These are phyloP conservation scores for Neocucurbitaria cava DNA, from an alignment of 2,329 filamentous ascomycete genomes.

Conservation along the genomic window DNA sequence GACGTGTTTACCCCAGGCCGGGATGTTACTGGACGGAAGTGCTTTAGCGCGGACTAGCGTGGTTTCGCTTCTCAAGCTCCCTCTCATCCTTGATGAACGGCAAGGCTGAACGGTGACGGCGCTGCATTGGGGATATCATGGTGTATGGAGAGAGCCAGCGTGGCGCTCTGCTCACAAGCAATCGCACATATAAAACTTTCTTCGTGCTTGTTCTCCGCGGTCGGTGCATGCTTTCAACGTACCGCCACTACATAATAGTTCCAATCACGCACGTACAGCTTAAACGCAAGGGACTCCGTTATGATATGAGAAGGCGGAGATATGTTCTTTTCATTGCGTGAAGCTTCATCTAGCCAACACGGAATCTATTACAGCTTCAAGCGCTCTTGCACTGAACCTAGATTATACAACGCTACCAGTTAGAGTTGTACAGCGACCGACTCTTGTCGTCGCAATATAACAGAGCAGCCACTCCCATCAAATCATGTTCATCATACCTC, in stretches of 20 bases:
- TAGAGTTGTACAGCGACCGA: constrained; percentile 1
- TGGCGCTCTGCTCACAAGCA: not conserved
- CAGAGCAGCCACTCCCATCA: constrained; percentile 3
- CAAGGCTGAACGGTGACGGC: not conserved
- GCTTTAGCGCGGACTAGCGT: constrained; percentile 2
- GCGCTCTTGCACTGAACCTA: constrained; percentile 15
- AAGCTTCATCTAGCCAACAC: constrained; percentile 9
- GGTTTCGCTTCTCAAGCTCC: constrained; percentile 6
- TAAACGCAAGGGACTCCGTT: not conserved
- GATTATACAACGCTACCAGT: constrained; percentile 26
- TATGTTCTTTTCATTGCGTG: constrained; percentile 11
- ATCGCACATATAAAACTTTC: not conserved
- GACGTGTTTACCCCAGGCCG: constrained; percentile 28
- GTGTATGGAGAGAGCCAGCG: not conserved
- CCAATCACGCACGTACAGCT: not conserved
- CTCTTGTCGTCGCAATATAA: not conserved
- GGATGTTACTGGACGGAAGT: constrained; percentile 16
- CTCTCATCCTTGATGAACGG: not conserved
- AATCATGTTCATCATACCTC: constrained; percentile 3
- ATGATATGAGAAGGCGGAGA: not conserved
- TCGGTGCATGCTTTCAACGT: not conserved
- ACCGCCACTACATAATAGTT: not conserved
- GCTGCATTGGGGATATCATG: not conserved
- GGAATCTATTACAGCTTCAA: constrained; percentile 15
- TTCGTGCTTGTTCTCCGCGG: not conserved